A percentile compares a stretch with the other conserved stretches of the same genome.
Evolutionary conservation across 2,329 filamentous ascomycete genomes (phyloP).

Genomic region (Fusarium luffae): DNA sequence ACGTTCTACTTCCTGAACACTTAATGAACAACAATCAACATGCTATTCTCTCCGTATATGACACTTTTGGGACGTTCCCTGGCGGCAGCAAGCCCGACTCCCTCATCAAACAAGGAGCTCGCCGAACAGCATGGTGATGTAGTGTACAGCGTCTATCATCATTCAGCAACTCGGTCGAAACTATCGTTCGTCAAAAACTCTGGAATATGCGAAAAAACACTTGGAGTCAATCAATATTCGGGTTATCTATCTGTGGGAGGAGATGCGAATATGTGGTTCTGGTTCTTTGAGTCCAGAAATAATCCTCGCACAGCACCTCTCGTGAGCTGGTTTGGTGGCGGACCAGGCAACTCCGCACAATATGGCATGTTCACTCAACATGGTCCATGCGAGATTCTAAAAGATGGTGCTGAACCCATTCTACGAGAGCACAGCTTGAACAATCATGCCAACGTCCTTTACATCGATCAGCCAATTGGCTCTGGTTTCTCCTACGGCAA

Average conservation of each 20-base stretch:
- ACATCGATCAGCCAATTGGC: neutral
- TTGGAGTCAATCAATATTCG: fast-evolving
- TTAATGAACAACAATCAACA: too few species aligned
- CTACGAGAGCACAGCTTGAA: neutral
- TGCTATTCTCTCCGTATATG: too few species aligned
- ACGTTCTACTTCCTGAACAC: too few species aligned
- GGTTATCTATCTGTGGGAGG: neutral
- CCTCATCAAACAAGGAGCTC: fast-evolving
- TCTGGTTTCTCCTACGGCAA: neutral
- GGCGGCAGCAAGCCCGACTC: neutral
- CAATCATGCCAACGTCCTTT: neutral
- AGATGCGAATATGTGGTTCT: neutral
- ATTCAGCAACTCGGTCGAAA: neutral
- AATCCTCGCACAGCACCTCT: neutral
- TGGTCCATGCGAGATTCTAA: neutral
- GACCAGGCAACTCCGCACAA: neutral
- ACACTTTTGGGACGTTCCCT: too few species aligned
- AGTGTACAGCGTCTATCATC: neutral
- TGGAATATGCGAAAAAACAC: neutral
- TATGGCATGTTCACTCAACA: neutral
- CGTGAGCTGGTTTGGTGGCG: neutral
- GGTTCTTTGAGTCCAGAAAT: neutral
- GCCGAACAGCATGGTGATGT: neutral
- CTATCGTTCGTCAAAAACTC: neutral
- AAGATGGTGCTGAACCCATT: neutral